phyloP scores from a whole-genome alignment of 2,329 filamentous ascomycete species.

The Cercospora zeina region DNA sequence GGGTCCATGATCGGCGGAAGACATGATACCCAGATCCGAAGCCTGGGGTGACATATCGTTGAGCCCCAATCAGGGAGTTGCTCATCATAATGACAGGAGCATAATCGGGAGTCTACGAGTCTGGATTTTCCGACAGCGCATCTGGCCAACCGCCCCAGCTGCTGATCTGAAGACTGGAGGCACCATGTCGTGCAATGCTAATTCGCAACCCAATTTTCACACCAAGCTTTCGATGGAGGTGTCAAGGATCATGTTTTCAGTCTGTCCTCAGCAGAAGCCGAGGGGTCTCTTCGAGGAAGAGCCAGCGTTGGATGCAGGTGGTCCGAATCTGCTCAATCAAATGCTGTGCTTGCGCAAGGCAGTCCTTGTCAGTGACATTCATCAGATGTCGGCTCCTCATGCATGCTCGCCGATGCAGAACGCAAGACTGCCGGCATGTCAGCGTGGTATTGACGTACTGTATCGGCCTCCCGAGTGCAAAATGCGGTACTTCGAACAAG shows the following conservation, averaged over 20 bases:
- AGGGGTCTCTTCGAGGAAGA: not conserved
- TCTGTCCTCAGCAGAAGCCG: not conserved
- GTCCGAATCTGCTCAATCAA: not conserved
- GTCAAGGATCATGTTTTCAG: not conserved
- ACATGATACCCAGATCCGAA: not conserved
- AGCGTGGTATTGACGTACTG: not conserved
- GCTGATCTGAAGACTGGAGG: not conserved
- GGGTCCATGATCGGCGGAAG: not conserved
- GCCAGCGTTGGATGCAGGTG: not conserved
- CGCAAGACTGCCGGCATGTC: not conserved
- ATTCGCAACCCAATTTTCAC: not conserved
- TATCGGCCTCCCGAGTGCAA: not conserved
- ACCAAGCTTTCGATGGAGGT: not conserved
- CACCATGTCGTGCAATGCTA: not conserved
- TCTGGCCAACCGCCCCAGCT: not conserved
- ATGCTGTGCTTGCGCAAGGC: not conserved
- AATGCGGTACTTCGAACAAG: not conserved
- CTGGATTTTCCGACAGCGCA: not conserved
- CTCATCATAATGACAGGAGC: not conserved
- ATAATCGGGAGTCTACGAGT: not conserved
- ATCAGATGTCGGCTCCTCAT: not conserved
- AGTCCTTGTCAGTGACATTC: not conserved
- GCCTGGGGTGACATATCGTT: not conserved
- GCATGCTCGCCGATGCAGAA: not conserved
- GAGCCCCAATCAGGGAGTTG: not conserved